Evolutionary conservation across 2,329 filamentous ascomycete species (phyloP).

Genomic region (Colletotrichum sp.): DNA sequence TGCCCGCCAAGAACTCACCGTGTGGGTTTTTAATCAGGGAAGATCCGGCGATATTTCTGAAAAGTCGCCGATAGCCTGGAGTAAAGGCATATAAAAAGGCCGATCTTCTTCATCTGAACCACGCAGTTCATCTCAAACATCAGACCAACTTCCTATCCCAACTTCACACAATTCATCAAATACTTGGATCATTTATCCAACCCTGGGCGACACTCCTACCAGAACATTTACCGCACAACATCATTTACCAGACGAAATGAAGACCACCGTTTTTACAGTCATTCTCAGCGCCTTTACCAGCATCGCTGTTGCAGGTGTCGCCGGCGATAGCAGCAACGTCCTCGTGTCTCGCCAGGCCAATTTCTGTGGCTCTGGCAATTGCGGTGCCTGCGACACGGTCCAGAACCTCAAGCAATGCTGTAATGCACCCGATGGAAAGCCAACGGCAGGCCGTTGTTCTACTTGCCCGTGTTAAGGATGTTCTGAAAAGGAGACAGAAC

Average conservation of each 20-base stretch:
- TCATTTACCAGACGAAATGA: not conserved
- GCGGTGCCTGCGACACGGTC: not conserved
- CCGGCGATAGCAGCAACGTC: not conserved
- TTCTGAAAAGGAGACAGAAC: too few relatives aligned
- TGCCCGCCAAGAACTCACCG: not conserved
- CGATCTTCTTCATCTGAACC: not conserved
- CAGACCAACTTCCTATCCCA: not conserved
- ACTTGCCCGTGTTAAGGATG: not conserved
- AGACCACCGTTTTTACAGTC: accelerated
- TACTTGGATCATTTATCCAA: accelerated
- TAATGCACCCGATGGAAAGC: accelerated
- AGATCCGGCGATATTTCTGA: not conserved
- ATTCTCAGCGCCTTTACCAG: not conserved
- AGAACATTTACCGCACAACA: not conserved
- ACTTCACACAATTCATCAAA: accelerated
- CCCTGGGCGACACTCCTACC: accelerated
- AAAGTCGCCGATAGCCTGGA: not conserved
- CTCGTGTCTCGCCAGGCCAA: not conserved
- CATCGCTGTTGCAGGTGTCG: not conserved
- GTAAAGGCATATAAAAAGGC: accelerated
- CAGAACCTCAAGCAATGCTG: not conserved
- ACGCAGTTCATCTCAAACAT: accelerated
- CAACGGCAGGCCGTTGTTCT: not conserved
- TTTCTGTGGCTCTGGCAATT: not conserved
- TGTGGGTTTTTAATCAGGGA: not conserved